Evolutionary conservation across 1,139 yeast genomes (phyloP).

Genomic region (Candida neerlandica): DNA sequence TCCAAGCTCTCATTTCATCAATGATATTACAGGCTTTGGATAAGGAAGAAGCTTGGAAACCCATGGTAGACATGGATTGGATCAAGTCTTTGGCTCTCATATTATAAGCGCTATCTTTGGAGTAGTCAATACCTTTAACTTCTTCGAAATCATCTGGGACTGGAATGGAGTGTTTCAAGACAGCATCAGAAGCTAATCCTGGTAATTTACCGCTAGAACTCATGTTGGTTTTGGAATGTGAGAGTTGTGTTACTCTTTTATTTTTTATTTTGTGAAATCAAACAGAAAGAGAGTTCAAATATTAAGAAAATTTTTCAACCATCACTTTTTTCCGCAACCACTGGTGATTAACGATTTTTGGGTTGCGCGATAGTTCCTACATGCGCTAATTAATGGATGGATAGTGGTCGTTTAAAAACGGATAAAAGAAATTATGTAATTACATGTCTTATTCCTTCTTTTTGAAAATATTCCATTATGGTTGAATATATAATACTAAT

Average conservation of each 20-base stretch:
- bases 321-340: conserved; percentile 4
- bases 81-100: conserved; percentile 79
- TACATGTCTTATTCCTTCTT: neutral
- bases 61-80: conserved; percentile 87
- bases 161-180: conserved; percentile 80
- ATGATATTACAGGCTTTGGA: conserved; percentile 90
- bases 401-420: neutral
- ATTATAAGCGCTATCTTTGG: conserved; percentile 66
- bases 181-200: conserved; percentile 80
- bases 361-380: neutral
- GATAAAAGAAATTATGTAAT: neutral
- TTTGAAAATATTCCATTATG: neutral
- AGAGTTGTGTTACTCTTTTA: no score
- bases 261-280: neutral
- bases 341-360: neutral
- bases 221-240: neutral
- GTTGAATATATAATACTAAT: conserved; percentile 1
- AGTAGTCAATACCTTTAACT: conserved; percentile 88
- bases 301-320: conserved; percentile 4
- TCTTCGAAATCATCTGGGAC: conserved; percentile 77
- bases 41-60: conserved; percentile 93
- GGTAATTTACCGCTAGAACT: conserved; percentile 40
- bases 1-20: conserved; percentile 89
- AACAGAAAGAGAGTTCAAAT: neutral
- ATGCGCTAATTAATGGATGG: neutral